Evolutionary conservation across 129 eudicot genomes (phyloP), one percentile per base, ranked within the genome.

Genomic region (Lactuca sativa): DNA sequence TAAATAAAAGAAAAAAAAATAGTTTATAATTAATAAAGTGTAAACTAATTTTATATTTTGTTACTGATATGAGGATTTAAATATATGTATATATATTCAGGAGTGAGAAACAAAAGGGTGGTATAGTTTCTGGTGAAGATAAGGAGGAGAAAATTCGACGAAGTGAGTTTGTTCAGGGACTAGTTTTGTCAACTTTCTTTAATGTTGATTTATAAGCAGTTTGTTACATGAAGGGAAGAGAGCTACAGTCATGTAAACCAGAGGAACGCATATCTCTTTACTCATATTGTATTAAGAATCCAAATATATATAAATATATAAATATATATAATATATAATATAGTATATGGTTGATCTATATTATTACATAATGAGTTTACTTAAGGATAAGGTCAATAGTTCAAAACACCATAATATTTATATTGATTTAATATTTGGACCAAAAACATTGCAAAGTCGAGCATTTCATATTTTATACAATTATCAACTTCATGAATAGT

Each of bases 91-190:
- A 13, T 77, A 15, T 6, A 57, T 57, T 63, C 85, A 84, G 90
- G 72, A 72, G 67, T 48, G 71, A 32, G 21, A 81, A 79, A 62
- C 83, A 59, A 7, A 78, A 64, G 40, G 57, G 67, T 56, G 62
- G 67, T 56, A 64, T 51, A 54, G 80, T 89, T 33, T 93, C 90
- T 4, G 91, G 79, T 36, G 85, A 93, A 74, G 99, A 93, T 70
- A 86, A 87, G 31, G 87, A 82, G 80, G 99, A 93, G 95, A 85
- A 82, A 81, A 80, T 87, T 63, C 77, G 81, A 66, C 84, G 69
- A 77, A 85, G 92, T 62, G 92, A 82, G 70, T 90, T 93, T 80
- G 99, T 93, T 21, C 97, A 81, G 70, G 97, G 92, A 61, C 78
- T 90, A 72, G 71, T 93, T 60, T 25, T 90, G 54, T 93, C 99